Evolutionary conservation across 2,329 filamentous ascomycete genomes (phyloP).

Genomic region (Colletotrichum trifolii): DNA sequence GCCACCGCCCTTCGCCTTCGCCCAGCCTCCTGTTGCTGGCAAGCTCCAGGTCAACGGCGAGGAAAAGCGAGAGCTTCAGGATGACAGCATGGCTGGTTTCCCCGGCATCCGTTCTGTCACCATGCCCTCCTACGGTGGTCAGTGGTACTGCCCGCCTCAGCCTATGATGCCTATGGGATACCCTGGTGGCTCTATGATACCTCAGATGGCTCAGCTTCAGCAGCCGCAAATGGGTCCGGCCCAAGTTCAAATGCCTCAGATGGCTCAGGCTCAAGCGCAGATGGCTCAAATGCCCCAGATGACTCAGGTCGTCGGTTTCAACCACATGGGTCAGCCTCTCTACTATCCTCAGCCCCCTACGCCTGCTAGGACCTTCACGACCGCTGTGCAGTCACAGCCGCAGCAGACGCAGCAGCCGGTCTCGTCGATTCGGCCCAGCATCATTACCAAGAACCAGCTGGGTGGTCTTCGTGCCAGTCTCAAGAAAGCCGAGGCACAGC

Average conservation of each 20-base stretch:
- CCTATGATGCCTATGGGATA: conserved; percentile 38
- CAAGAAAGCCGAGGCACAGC: conserved; percentile 67
- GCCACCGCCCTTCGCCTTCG: conserved; percentile 4
- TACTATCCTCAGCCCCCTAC: conserved; percentile 20
- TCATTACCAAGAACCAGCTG: conserved; percentile 70
- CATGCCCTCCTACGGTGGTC: conserved; percentile 19
- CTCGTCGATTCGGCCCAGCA: conserved; percentile 70
- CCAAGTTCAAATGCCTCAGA: too few relatives aligned
- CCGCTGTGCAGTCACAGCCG: conserved; percentile 37
- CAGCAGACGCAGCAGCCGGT: conserved; percentile 46
- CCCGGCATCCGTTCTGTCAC: neutral
- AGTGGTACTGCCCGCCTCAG: conserved; percentile 31
- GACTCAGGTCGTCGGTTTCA: conserved; percentile 25
- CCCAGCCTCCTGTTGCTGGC: neutral
- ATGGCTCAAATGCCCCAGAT: too few relatives aligned
- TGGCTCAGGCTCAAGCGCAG: too few relatives aligned
- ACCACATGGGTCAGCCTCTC: conserved; percentile 41
- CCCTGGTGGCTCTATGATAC: conserved; percentile 41
- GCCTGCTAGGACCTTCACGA: conserved; percentile 3
- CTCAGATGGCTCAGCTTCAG: neutral
- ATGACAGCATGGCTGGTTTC: neutral
- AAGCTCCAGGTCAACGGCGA: neutral
- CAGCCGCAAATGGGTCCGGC: too few relatives aligned
- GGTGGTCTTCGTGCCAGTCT: conserved; percentile 62
- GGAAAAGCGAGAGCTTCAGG: conserved; percentile 9